Evolutionary conservation across 345 rosid species (phyloP), one percentile per base, ranked within the genome.

Genomic region (Bruguiera sexangula): DNA sequence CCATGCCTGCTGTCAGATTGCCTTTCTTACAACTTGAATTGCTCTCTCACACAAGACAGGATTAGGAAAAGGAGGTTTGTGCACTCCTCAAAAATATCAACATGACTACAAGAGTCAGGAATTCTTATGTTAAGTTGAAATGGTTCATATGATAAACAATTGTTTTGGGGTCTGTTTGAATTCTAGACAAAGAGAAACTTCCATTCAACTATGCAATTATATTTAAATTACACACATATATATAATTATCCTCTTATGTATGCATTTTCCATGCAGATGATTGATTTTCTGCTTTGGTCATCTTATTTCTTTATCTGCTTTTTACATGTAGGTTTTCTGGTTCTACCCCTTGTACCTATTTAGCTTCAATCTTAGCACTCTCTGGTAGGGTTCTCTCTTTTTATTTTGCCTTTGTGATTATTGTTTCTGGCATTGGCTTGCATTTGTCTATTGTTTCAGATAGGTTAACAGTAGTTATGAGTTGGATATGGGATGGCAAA

Each of bases 321-420:
- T 1, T 72, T 52, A 24, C 59, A 51, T 78, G 82, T 89, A 95
- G 99, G 83, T 95, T 0, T 85, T 88, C 79, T 95, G 99, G 99
- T 90, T 95, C 87, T 92, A 88, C 77, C 99, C 99, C 0, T 26
- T 95, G 74, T 95, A 95, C 78, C 58, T 86, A 60, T 87, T 90
- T 82, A 88, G 99, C 92, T 65, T 95, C 73, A 79, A 92, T 68
- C 81, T 92, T 60, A 95, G 99, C 79, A 78, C 75, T 70, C 74
- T 95, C 32, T 95, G 99, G 99, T 92, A 86, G 9, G 27, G 19
- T 63, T 70, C 73, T 78, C 51, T 32, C 69, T 70, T 55, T 59
- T 27, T 61, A 6, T 24, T 63, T 60, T 54, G 3, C 68, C 63
- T 31, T 30, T 52, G 24, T 15, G 5, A 27, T 54, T 55, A 26